Evolutionary conservation across 2,329 filamentous ascomycete genomes (phyloP).

Genomic region (Pochonia chlamydosporia): DNA sequence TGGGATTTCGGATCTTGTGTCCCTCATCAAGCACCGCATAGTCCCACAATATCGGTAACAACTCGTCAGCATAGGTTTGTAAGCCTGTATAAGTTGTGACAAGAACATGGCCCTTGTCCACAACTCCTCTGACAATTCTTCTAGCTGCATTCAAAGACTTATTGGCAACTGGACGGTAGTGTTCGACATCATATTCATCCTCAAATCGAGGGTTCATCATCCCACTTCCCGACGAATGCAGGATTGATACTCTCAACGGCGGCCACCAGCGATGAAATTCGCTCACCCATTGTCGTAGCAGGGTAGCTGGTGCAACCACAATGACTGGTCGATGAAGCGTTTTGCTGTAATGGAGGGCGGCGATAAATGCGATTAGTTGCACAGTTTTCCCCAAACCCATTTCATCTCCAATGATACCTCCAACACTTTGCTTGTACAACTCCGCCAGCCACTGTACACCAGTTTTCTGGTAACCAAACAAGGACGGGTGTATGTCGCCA

Average conservation of each 20-base stretch:
- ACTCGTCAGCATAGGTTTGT: slow-evolving; percentile 80
- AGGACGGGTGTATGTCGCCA: slow-evolving; percentile 84
- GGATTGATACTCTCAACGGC: slow-evolving; percentile 89
- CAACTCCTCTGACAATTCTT: slow-evolving; percentile 75
- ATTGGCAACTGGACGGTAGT: slow-evolving; percentile 27
- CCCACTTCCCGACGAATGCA: slow-evolving; percentile 92
- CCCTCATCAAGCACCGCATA: slow-evolving; percentile 95
- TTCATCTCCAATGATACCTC: slow-evolving; percentile 93
- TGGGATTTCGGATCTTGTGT: slow-evolving; percentile 96
- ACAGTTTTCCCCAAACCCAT: slow-evolving; percentile 98
- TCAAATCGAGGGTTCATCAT: slow-evolving; percentile 79
- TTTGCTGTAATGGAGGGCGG: slow-evolving; percentile 86
- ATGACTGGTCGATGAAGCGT: slow-evolving; percentile 80
- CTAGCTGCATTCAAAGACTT: slow-evolving; percentile 56
- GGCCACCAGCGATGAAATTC: slow-evolving; percentile 99
- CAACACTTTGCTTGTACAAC: slow-evolving; percentile 80
- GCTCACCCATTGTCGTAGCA: slow-evolving; percentile 96
- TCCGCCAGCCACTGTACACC: slow-evolving; percentile 96
- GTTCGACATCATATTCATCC: slow-evolving; percentile 44
- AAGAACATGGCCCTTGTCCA: slow-evolving; percentile 81
- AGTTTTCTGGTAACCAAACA: slow-evolving; percentile 97
- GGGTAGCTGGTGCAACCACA: slow-evolving; percentile 87
- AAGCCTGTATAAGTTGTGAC: slow-evolving; percentile 94
- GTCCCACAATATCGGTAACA: slow-evolving; percentile 82
- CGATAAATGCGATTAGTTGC: slow-evolving; percentile 69